Percentiles rank a stretch among this genome's conserved stretches.
These are phyloP conservation scores for Solanum aculeatissimum DNA, from an alignment of 305 asterid genomes.

Conservation along the genomic window DNA sequence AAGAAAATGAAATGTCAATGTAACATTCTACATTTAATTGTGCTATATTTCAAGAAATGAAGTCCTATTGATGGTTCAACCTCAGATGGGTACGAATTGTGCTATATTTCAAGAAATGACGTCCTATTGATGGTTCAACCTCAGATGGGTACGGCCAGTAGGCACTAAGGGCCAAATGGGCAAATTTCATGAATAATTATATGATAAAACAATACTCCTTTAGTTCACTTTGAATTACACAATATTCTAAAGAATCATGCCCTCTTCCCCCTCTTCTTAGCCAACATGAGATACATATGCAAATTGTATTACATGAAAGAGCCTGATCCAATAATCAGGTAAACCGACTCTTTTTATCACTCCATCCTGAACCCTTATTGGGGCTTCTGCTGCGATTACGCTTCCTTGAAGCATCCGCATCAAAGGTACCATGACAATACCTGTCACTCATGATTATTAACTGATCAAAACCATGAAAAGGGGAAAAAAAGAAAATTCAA, in stretches of 20 bases:
- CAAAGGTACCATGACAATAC: slow-evolving; percentile 21
- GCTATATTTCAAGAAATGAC: too few species aligned
- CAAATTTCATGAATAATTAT: neutral
- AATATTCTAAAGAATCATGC: neutral
- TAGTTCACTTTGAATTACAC: neutral
- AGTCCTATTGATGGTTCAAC: neutral
- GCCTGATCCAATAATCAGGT: slow-evolving; percentile 21
- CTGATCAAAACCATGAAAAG: neutral
- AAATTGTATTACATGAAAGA: neutral
- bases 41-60: neutral
- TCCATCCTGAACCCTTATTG: slow-evolving; percentile 35
- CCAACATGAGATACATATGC: neutral
- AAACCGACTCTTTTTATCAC: slow-evolving; percentile 31
- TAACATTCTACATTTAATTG: neutral
- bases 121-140: neutral
- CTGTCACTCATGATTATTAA: slow-evolving; percentile 14
- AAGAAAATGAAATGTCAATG: neutral
- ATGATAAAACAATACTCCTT: neutral
- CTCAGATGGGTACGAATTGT: neutral
- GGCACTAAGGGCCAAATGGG: neutral
- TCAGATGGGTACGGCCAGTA: neutral
- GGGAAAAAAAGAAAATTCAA: neutral
- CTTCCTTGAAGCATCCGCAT: slow-evolving; percentile 10
- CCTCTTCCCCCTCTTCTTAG: slow-evolving; percentile 9
- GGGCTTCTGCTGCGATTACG: slow-evolving; percentile 53